Base-by-base conservation (phyloP, 331 rosid genomes). In the Saraca asoca region DNA sequence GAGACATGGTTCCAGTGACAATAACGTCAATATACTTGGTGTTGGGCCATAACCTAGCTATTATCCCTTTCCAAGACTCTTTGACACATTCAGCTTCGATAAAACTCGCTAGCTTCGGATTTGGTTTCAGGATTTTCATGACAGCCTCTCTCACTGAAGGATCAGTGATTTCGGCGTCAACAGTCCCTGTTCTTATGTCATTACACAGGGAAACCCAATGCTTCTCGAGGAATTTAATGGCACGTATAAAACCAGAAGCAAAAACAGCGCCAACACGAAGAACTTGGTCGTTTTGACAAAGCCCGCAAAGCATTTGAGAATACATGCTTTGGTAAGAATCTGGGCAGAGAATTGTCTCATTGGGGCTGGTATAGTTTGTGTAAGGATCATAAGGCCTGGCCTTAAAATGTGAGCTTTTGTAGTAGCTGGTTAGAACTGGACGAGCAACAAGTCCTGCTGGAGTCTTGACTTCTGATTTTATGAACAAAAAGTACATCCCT, bases 1-100 rank as follows among this genome's bases (percentile, higher is more conserved):
- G 87, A 24, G 87, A 83, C 82, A 79, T 76, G 2, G 85, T 79
- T 45, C 87, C 85, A 4, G 87, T 82, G 54, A 79, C 87, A 62
- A 82, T 76, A 31, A 82, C 84, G 60, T 79, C 87, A 33, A 82
- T 16, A 62, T 83, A 83, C 69, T 83, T 76, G 1, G 88, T 73
- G 18, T 83, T 83, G 17, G 82, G 88, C 82, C 88, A 83, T 73
- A 83, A 38, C 74, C 85, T 76, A 5, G 59, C 68, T 52, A 79
- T 79, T 3, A 83, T 76, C 58, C 80, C 88, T 10, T 57, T 33
- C 85, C 88, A 79, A 2, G 82, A 73, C 9, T 48, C 85, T 48
- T 74, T 67, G 8, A 14, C 33, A 37, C 82, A 79, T 38, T 79
- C 85, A 5, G 39, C 65, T 60, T 73, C 85, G 0, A 83, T 39